Evolutionary conservation across 805 yeast species (phyloP).

Genomic region (Kazachstania viticola): DNA sequence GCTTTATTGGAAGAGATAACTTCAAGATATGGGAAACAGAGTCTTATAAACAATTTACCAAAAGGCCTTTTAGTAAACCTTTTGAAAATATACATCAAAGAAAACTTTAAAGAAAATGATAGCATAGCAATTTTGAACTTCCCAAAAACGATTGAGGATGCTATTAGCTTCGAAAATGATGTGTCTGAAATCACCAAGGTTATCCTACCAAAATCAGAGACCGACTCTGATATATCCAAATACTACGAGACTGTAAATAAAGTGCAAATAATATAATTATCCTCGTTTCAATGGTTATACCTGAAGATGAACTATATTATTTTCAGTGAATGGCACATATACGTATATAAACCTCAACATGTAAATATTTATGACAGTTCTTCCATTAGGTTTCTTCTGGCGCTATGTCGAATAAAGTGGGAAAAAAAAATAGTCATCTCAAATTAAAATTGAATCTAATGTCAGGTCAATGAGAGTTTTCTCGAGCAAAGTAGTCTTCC

Average conservation of each 20-base stretch:
- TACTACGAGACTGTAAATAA: constrained; percentile 61
- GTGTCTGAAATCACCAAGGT: constrained; percentile 38
- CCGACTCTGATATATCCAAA: constrained; percentile 38
- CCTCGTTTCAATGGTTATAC: no score
- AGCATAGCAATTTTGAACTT: constrained; percentile 43
- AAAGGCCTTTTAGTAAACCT: constrained; percentile 27
- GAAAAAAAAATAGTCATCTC: background rate
- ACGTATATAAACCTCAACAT: no score
- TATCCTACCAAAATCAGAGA: constrained; percentile 12
- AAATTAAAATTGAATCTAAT: background rate
- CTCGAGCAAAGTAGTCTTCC: no score
- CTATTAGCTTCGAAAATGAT: constrained; percentile 63
- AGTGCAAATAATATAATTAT: constrained; percentile 17
- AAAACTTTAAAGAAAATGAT: constrained; percentile 26
- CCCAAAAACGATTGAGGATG: constrained; percentile 53
- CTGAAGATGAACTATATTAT: no score
- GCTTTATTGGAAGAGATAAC: constrained; percentile 38
- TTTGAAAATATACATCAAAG: constrained; percentile 22
- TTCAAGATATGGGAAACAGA: constrained; percentile 17
- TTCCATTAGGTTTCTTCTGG: no score
- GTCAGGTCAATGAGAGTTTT: no score
- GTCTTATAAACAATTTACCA: constrained; percentile 24
- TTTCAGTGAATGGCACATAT: no score
- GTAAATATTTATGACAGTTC: no score
- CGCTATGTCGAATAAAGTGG: no score